A percentile compares a stretch with the other conserved stretches of the same genome.
phyloP scores from a whole-genome alignment of 306 rosid genomes.

The Biancaea sappan region DNA sequence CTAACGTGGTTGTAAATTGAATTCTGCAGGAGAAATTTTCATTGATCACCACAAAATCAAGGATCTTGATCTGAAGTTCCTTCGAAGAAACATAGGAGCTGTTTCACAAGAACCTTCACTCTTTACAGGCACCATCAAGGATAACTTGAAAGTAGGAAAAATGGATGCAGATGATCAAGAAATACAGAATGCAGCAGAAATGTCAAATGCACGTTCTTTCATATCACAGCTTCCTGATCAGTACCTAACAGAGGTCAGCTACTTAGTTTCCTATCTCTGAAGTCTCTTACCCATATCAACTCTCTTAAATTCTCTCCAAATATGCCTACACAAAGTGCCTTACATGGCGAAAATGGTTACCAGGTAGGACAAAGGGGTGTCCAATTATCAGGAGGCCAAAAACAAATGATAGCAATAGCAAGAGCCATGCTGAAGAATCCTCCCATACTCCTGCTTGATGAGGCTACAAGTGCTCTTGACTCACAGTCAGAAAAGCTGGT shows the following conservation, averaged over 20 bases:
- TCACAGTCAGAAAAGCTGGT: constrained; percentile 80
- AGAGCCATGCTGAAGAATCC: constrained; percentile 88
- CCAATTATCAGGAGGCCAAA: constrained; percentile 92
- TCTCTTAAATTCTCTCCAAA: not conserved
- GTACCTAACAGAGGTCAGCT: constrained; percentile 73
- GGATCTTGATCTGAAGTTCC: constrained; percentile 73
- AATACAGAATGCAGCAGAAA: constrained; percentile 60
- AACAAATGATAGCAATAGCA: constrained; percentile 88
- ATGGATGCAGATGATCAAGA: constrained; percentile 70
- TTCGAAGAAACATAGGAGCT: constrained; percentile 67
- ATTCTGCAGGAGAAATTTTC: constrained; percentile 63
- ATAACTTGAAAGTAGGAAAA: constrained; percentile 76
- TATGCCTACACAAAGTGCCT: not conserved
- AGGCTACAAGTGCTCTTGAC: constrained; percentile 95
- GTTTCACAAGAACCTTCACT: constrained; percentile 89
- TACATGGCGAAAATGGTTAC: not conserved
- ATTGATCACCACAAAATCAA: constrained; percentile 67
- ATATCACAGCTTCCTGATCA: constrained; percentile 76
- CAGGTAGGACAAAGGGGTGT: constrained; percentile 88
- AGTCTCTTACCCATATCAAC: not conserved
- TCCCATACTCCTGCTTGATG: constrained; percentile 80
- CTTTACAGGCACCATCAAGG: constrained; percentile 70
- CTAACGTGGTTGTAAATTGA: constrained; percentile 25
- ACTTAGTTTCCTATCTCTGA: constrained; percentile 19
- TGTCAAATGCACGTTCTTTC: constrained; percentile 83